Evolutionary conservation across 139 green algal genomes (phyloP), one percentile per base, ranked within the genome.

Genomic region (Chlamydomonas urium): DNA sequence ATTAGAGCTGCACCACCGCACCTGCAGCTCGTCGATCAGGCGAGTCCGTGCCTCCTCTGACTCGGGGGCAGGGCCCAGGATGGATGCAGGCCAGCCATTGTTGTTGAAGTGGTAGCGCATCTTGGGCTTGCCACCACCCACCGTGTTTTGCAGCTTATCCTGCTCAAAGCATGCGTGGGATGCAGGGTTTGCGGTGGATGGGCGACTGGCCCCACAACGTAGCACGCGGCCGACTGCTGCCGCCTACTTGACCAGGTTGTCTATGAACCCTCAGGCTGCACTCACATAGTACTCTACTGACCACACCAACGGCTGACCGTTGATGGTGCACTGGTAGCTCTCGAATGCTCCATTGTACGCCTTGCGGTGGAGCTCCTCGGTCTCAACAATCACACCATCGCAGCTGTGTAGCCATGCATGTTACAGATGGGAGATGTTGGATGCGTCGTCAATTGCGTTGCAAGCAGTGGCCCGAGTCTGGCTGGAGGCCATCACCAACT

Each of bases 61-160:
- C 2, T 32, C 35, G 28, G 86, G 86, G 10, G 71, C 75, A 6
- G 59, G 32, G 24, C 71, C 68, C 4, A 65, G 37, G 21, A 62
- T 85, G 14, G 66, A 73, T 8, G 83, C 26, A 29, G 73, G 72
- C 85, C 72, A 69, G 17, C 73, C 62, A 83, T 72, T 37, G 37
- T 72, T 65, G n/a, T 47, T 57, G 66, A 81, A 81, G 57, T 80
- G 83, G 38, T 74, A 89, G 17, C 75, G 69, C 86, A 92, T 92
- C 65, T 92, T 92, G 58, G 86, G 86, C 72, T 92, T 92, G 29
- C 86, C 86, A 29, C 86, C 86, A 4, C 76, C 79, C 6, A 87
- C 85, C 17, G 74, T 90, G 75, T 92, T 92, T 56, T 87, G 80
- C 47, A 92, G 73, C 21, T 79, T 58, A 47, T 92, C 80, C 62